phyloP scores from a whole-genome alignment of 805 yeast species.

The Nakazawaea sp. region DNA sequence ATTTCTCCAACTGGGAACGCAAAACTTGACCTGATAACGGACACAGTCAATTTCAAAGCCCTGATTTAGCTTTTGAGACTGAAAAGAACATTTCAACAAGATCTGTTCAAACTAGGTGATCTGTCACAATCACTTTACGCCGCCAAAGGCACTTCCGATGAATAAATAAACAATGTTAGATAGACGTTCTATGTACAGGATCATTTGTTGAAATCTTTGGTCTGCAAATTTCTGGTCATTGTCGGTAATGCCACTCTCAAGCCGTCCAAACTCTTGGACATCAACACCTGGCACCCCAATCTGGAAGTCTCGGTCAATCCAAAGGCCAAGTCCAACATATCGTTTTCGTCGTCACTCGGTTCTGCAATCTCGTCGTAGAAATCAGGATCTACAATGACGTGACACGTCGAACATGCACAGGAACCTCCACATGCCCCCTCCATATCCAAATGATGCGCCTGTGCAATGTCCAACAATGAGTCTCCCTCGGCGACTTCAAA shows the following conservation, averaged over 20 bases:
- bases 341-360: constrained; percentile 96
- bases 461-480: constrained; percentile 87
- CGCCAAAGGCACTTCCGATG: too few species aligned
- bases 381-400: constrained; percentile 92
- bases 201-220: constrained; percentile 59
- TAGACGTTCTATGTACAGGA: too few species aligned
- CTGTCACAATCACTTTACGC: too few species aligned
- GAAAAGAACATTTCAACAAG: too few species aligned
- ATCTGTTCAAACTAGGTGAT: too few species aligned
- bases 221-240: constrained; percentile 90
- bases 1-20: too few species aligned
- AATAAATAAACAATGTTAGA: too few species aligned
- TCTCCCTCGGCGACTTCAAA: constrained; percentile 92
- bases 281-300: constrained; percentile 87
- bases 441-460: constrained; percentile 88
- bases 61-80: too few species aligned
- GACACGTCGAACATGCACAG: constrained; percentile 98
- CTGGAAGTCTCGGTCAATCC: constrained; percentile 96
- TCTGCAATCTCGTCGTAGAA: constrained; percentile 87
- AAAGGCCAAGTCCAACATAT: constrained; percentile 95
- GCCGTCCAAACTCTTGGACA: constrained; percentile 90
- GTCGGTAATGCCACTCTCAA: constrained; percentile 93
- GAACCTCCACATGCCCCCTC: constrained; percentile 99
- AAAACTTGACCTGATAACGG: too few species aligned
- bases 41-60: too few species aligned